Evolutionary conservation across 495 filamentous ascomycete genomes (phyloP), one percentile per base, ranked within the genome.

Genomic region (Neurospora intermedia): DNA sequence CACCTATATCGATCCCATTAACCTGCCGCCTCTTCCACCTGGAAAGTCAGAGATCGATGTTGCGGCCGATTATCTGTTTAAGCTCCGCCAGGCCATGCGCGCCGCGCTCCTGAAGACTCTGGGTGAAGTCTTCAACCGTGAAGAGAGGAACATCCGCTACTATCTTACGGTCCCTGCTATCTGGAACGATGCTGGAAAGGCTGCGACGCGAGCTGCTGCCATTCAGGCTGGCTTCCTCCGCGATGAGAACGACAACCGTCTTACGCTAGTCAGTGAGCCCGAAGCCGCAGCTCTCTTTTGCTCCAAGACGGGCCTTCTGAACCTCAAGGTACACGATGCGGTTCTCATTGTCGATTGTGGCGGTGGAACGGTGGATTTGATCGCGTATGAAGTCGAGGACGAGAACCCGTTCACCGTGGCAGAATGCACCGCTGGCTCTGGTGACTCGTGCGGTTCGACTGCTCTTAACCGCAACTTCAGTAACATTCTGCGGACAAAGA

Each of bases 21-120:
- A 92, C 85, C 85, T 92, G 72, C 90, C 90, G 16, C 90, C 90
- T 43, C 88, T 92, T 69, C 90, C 90, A 20, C 90, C 90, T 20
- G 90, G 90, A 82, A 92, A 92, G 84, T 91, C 90, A 16, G 90
- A 92, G 79, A 91, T 92, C 80, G 90, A 92, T 80, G 90, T 92
- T 43, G 90, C 90, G 18, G 90, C 90, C 73, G 90, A 92, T 81
- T 92, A 92, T 79, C 87, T 92, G 16, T 91, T 91, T 84, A 91
- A 92, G 80, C 85, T 92, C 35, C 88, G 90, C 76, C 90, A 91
- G 80, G 90, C 90, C 9, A 92, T 92, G 90, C 84, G 90, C 48
- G 88, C 89, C 70, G 88, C 90, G 73, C 83, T 92, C 54, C 89
- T 91, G 78, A 92, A 92, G 87, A 91, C 89, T n/a, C 84, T 92